Conservation (phyloP, 2,329 filamentous ascomycete species). For the Cladophialophora exuberans region DNA sequence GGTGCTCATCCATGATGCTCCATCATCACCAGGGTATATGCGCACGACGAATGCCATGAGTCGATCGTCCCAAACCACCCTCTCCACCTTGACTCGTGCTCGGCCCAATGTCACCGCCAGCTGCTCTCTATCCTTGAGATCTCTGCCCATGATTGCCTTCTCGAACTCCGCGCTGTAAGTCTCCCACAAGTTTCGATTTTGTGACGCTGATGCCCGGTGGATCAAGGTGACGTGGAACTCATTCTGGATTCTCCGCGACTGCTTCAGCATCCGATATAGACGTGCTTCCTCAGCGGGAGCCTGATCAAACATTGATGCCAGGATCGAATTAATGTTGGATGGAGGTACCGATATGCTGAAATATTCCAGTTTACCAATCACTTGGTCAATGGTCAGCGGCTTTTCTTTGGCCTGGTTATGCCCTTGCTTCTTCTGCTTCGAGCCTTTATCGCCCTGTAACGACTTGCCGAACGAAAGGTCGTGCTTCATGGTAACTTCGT, state of each 20-base stretch:
- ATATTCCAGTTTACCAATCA: constrained; percentile 61
- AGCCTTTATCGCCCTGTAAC: constrained; percentile 47
- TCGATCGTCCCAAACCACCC: constrained; percentile 78
- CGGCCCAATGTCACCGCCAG: constrained; percentile 40
- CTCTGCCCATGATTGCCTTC: constrained; percentile 35
- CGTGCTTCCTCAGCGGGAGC: constrained; percentile 58
- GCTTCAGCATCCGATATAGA: constrained; percentile 76
- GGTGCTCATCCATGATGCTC: constrained; percentile 64
- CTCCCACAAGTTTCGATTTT: constrained; percentile 74
- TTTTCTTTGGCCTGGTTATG: constrained; percentile 25
- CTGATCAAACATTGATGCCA: constrained; percentile 71
- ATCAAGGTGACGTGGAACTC: constrained; percentile 94
- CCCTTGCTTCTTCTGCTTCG: constrained; percentile 31
- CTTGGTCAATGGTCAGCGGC: constrained; percentile 28
- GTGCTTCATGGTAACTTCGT: constrained; percentile 74
- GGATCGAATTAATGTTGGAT: constrained; percentile 56
- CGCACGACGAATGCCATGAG: constrained; percentile 92
- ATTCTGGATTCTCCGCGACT: constrained; percentile 74
- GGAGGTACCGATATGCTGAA: constrained; percentile 62
- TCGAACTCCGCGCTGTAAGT: constrained; percentile 67
- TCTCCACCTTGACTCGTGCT: constrained; percentile 59
- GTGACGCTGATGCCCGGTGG: constrained; percentile 68
- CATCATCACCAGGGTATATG: constrained; percentile 57
- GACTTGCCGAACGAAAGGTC: constrained; percentile 66
- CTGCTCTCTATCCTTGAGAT: constrained; percentile 32